A percentile compares a stretch with the other conserved stretches of the same genome.
Evolutionary conservation across 2,329 filamentous ascomycete species (phyloP).

Genomic region (Biscogniauxia mediterranea): DNA sequence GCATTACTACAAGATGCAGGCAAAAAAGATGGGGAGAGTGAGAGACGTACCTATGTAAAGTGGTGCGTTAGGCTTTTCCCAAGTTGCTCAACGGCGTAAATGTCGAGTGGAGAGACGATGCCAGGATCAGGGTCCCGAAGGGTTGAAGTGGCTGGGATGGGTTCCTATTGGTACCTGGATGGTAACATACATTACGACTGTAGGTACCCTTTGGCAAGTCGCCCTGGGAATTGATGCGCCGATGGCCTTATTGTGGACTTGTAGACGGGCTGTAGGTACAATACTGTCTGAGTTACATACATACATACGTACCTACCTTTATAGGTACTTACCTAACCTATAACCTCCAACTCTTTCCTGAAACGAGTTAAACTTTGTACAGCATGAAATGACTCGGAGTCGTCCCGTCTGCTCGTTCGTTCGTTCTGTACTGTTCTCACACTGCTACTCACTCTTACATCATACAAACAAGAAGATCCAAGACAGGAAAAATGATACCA

Average conservation of each 20-base stretch:
- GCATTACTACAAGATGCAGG: neutral
- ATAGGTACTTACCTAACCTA: too few relatives aligned
- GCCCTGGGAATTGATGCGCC: neutral
- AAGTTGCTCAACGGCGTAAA: neutral
- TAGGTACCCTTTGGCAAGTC: neutral
- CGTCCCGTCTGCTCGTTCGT: too few relatives aligned
- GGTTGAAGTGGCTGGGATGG: conserved; percentile 13
- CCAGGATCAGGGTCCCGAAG: conserved; percentile 21
- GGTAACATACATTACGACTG: neutral
- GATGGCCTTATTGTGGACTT: neutral
- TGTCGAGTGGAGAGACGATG: conserved; percentile 4
- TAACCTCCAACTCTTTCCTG: too few relatives aligned
- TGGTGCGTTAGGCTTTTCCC: conserved; percentile 8
- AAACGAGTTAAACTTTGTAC: too few relatives aligned
- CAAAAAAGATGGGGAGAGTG: conserved; percentile 4
- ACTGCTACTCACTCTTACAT: too few relatives aligned
- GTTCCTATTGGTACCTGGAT: neutral
- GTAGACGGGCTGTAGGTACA: neutral
- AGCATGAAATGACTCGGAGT: too few relatives aligned
- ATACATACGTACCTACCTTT: too few relatives aligned
- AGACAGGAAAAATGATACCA: too few relatives aligned
- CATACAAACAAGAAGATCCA: too few relatives aligned
- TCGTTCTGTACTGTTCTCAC: too few relatives aligned
- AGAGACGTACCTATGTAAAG: neutral
- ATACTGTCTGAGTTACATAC: too few relatives aligned